These are phyloP conservation scores for Ceratobasidium sp. DNA, from an alignment of 1,284 basidiomycete genomes.

Conservation along the genomic window DNA sequence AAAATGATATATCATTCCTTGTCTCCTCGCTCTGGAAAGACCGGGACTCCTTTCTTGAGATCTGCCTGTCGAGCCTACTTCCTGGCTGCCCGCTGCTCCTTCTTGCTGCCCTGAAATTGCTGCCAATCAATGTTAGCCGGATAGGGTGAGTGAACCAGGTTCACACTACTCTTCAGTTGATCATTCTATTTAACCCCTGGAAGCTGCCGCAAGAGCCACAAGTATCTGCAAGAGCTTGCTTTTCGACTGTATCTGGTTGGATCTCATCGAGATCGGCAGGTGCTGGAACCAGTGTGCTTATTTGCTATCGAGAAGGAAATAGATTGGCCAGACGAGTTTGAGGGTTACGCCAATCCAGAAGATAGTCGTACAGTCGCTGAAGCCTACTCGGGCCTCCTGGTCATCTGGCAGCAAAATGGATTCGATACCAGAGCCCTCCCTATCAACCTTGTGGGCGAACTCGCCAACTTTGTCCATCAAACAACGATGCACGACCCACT, in stretches of 20 bases:
- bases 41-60: not conserved
- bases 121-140: not conserved
- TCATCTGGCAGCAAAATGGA: not conserved
- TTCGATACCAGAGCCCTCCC: not conserved
- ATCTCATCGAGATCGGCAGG: not conserved
- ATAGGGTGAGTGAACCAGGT: not conserved
- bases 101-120: not conserved
- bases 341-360: not conserved
- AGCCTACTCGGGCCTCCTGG: not conserved
- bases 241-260: conserved; percentile 1
- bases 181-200: not conserved
- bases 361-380: not conserved
- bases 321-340: not conserved
- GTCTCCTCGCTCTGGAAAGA: not conserved
- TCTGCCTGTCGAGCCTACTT: not conserved
- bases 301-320: not conserved
- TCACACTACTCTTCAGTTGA: not conserved
- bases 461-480: not conserved
- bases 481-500: not conserved
- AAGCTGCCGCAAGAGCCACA: not conserved
- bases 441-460: not conserved
- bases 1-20: not conserved
- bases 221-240: not conserved
- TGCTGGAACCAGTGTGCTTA: not conserved
- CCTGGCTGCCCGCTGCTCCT: not conserved